A percentile compares a stretch with the other conserved stretches of the same genome.
These are phyloP conservation scores for Litsea cubeba DNA, from an alignment of 164 flowering plant genomes.

Conservation along the genomic window DNA sequence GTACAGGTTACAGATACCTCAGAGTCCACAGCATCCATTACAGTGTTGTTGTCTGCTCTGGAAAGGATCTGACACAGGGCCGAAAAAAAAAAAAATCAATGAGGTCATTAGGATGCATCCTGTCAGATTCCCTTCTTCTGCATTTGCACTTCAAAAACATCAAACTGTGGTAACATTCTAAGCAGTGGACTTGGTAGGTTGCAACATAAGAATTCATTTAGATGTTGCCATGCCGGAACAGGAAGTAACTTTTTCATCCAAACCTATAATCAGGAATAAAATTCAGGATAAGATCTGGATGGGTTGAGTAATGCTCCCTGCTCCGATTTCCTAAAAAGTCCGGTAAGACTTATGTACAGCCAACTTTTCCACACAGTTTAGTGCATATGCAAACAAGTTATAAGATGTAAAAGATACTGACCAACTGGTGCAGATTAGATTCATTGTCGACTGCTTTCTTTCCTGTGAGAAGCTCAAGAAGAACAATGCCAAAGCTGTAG, in stretches of 20 bases:
- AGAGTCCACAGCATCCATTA: slow-evolving; percentile 91
- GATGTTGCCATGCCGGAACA: neutral
- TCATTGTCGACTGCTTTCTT: slow-evolving; percentile 89
- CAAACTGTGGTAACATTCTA: no score
- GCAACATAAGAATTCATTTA: no score
- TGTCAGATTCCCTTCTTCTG: neutral
- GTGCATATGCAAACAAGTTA: neutral
- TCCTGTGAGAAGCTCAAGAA: slow-evolving; percentile 88
- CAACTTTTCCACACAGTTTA: neutral
- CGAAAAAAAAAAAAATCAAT: neutral
- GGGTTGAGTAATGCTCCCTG: neutral
- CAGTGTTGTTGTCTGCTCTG: slow-evolving; percentile 71
- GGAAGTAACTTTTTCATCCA: neutral
- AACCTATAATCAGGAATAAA: neutral
- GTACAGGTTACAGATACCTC: slow-evolving; percentile 90
- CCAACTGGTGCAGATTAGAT: slow-evolving; percentile 86
- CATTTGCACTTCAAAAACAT: neutral
- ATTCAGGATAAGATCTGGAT: neutral
- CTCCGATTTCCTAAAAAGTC: neutral
- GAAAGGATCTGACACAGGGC: slow-evolving; percentile 52
- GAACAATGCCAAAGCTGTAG: slow-evolving; percentile 93
- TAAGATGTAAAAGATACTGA: slow-evolving; percentile 13
- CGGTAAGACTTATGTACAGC: neutral
- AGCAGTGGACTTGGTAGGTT: neutral
- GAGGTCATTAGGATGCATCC: neutral